phyloP scores from a whole-genome alignment of 2,329 filamentous ascomycete genomes.

The Fusarium drepaniforme region DNA sequence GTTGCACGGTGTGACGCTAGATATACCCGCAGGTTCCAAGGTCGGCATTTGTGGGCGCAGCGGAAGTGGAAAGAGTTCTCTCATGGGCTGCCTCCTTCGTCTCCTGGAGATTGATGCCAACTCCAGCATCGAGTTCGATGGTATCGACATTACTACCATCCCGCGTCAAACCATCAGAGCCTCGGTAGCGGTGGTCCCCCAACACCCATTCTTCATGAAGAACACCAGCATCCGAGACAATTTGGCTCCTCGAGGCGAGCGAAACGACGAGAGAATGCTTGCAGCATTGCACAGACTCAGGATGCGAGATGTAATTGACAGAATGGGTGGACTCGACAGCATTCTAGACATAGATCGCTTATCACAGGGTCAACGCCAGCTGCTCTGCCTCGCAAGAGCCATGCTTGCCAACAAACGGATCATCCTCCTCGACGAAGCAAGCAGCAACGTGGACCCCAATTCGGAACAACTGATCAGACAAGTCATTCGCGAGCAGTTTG shows the following conservation, averaged over 20 bases:
- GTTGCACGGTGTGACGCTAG: slow-evolving; percentile 46
- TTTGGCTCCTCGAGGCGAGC: slow-evolving; percentile 55
- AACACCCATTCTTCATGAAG: slow-evolving; percentile 63
- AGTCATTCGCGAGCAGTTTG: slow-evolving; percentile 48
- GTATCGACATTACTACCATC: slow-evolving; percentile 49
- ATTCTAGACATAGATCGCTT: slow-evolving; percentile 47
- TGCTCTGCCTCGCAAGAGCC: slow-evolving; percentile 55
- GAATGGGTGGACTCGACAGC: slow-evolving; percentile 53
- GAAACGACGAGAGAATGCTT: slow-evolving; percentile 47
- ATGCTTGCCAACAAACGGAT: slow-evolving; percentile 50
- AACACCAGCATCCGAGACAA: slow-evolving; percentile 61
- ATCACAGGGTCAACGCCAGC: slow-evolving; percentile 59
- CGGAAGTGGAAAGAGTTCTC: slow-evolving; percentile 51
- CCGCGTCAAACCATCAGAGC: slow-evolving; percentile 39
- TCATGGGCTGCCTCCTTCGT: slow-evolving; percentile 59
- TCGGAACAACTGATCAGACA: slow-evolving; percentile 50
- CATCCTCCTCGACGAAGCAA: slow-evolving; percentile 55
- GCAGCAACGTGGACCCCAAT: slow-evolving; percentile 50
- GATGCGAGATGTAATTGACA: slow-evolving; percentile 30
- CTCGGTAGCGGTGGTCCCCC: slow-evolving; percentile 59
- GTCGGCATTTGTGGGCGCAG: slow-evolving; percentile 59
- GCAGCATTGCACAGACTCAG: slow-evolving; percentile 45
- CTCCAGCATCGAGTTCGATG: slow-evolving; percentile 57
- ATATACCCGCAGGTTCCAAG: slow-evolving; percentile 50
- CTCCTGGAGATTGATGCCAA: slow-evolving; percentile 58